Base-by-base conservation (phyloP, 2,329 filamentous ascomycete genomes). In the Talaromyces sp. region DNA sequence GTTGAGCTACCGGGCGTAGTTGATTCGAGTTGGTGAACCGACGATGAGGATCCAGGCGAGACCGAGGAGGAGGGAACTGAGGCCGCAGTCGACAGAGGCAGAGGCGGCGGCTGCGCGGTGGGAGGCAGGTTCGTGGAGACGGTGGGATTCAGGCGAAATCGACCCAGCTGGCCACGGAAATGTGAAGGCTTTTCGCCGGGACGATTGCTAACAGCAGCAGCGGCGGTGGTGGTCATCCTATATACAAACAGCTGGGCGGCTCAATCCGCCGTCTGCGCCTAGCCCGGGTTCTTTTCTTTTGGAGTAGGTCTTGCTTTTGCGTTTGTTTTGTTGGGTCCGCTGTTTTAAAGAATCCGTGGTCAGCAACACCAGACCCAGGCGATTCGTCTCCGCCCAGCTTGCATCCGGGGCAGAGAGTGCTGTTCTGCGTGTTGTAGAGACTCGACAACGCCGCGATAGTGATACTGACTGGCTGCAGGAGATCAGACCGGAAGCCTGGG, bases 131-230 rank as follows among this genome's bases (percentile, higher is more conserved):
- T 46, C 21, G 43, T 32, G 21, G 57, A 57, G 19, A 54, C 56
- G 10, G 52, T 46, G 10, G 59, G 59, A 21, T 69, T 69, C 55
- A 72, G 62, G 48, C 70, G 70, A 58, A 72, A 72, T 56, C 71
- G 70, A 59, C 70, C 70, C 63, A 72, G 66, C 61, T 72, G 70
- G 43, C 68, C 69, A 48, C 69, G 69, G 57, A 72, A 72, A 17
- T 55, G 52, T 31, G 54, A 26, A 31, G 35, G 50, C 51, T 55
- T 61, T n/a, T 61, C 59, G 29, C 41, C 32, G 14, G 56, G 17
- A 26, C 59, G 59, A 58, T 46, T 58, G 27, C 32, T n/a, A 38
- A 35, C 48, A 29, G 58, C 57, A 54, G 52, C 32, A 12, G 27
- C 26, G 19, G 27, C 54, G 21, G 48, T 54, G 46, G 59, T 61